Base-by-base conservation (phyloP, 441 rosid species). In the Brassica balearica region DNA sequence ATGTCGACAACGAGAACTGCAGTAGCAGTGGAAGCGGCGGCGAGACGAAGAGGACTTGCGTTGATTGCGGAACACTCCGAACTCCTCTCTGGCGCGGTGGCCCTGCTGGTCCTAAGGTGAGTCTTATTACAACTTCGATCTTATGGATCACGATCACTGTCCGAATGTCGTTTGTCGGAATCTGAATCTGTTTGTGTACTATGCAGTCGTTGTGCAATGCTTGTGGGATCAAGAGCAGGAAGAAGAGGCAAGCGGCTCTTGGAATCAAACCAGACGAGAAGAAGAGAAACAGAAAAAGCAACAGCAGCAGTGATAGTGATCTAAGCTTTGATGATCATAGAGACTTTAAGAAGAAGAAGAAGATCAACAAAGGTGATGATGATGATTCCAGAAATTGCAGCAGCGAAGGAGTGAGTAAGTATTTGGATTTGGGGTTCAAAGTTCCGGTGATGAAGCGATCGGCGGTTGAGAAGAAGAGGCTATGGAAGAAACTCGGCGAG, bases 51-150 rank as follows among this genome's bases (percentile, higher is more conserved):
- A 89, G 90, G 25, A 87, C 92, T 1, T 95, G 98, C 59, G 92
- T 92, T 6, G 97, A 95, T 84, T 95, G 99, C 38, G 97, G 97
- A 1, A 93, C 98, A 34, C 11, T 89, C 6, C 89, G 94, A 63
- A 93, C 99, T 53, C 98, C 99, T 64, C 93, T 95, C 0, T 95
- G 99, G 99, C 85, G 99, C 5, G 94, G 98, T 3, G 99, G 99
- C 15, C 99, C 98, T 19, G 93, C 98, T 0, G 99, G 99, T 0
- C 99, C 99, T 2, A 95, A 95, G 97, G 99, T 92, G 5, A 43
- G 51, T 41, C 11, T 38, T 41, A 41, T 41, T 41, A 8, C 46
- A 38, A 38, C 46, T 38, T 38, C 11, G 9, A 38, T 43, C 51
- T 43, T 43, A 11, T 43, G 12, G 14, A 43, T 43, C 14, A 36